These are phyloP conservation scores for Amanita molliuscula DNA, from an alignment of 768 basidiomycete species.

Conservation along the genomic window DNA sequence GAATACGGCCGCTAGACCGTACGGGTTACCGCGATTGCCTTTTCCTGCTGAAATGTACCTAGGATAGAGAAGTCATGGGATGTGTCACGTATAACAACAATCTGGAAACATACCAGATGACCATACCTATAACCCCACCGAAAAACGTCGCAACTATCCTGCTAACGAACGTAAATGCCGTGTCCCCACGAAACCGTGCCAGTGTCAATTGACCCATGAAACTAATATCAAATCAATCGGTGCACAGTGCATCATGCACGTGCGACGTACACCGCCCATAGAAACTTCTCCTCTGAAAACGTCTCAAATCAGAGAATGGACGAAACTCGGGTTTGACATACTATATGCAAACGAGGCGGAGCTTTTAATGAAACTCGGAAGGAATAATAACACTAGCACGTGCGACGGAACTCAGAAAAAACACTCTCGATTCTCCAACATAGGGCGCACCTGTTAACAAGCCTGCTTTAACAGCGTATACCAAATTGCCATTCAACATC, in stretches of 20 bases:
- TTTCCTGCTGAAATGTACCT: conserved; percentile 65
- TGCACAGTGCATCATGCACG: neutral
- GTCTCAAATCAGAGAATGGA: neutral
- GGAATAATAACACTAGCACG: conserved; percentile 38
- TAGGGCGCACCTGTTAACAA: conserved; percentile 40
- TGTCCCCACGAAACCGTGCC: conserved; percentile 67
- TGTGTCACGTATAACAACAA: neutral
- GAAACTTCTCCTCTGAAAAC: conserved; percentile 43
- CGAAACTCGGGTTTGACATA: conserved; percentile 18
- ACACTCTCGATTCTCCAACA: neutral
- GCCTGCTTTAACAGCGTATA: conserved; percentile 68
- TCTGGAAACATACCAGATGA: conserved; percentile 45
- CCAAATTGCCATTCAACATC: conserved; percentile 44
- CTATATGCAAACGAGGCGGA: conserved; percentile 51
- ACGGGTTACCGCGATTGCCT: conserved; percentile 46
- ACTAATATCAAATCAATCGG: conserved; percentile 19
- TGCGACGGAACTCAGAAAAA: neutral
- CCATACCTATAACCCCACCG: conserved; percentile 51
- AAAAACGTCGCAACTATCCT: conserved; percentile 56
- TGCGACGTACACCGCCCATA: conserved; percentile 59
- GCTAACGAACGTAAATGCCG: conserved; percentile 51
- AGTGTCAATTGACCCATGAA: conserved; percentile 71
- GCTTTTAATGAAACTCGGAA: conserved; percentile 48
- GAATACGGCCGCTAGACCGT: conserved; percentile 59
- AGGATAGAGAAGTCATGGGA: neutral